Evolutionary conservation across 331 rosid genomes (phyloP).

Genomic region (Cydonia oblonga): DNA sequence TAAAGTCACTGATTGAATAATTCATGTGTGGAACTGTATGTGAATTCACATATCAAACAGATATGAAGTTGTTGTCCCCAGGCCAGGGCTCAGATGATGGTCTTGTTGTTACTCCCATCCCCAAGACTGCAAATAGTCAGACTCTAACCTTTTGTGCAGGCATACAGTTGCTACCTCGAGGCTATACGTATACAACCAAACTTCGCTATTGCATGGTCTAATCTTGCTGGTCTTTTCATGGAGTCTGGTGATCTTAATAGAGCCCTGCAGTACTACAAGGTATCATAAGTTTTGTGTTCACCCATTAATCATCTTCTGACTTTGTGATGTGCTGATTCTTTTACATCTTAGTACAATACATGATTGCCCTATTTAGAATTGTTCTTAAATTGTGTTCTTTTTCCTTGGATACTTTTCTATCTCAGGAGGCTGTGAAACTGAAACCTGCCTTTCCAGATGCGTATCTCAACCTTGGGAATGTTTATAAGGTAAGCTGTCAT

Average conservation of each 20-base stretch:
- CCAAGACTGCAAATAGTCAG: conserved; percentile 92
- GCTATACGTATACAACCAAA: conserved; percentile 92
- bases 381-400: not conserved
- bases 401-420: not conserved
- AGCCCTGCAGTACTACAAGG: conserved; percentile 97
- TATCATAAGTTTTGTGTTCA: conserved; percentile 5
- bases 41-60: conserved; percentile 57
- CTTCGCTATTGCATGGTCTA: conserved; percentile 98
- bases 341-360: not conserved
- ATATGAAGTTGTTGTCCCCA: conserved; percentile 71
- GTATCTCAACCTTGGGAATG: conserved; percentile 96
- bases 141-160: conserved; percentile 94
- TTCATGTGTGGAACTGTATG: conserved; percentile 77
- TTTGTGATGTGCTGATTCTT: not conserved
- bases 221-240: conserved; percentile 99
- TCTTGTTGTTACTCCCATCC: conserved; percentile 72
- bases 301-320: not conserved
- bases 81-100: conserved; percentile 91
- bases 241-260: conserved; percentile 95
- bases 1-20: conserved; percentile 68
- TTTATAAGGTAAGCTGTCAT: conserved; percentile 77
- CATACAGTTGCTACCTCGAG: conserved; percentile 97
- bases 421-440: conserved; percentile 93
- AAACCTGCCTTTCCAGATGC: conserved; percentile 99
- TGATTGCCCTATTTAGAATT: not conserved